phyloP scores from a whole-genome alignment of 2,329 filamentous ascomycete genomes.

The Coleophoma eucalyptorum region DNA sequence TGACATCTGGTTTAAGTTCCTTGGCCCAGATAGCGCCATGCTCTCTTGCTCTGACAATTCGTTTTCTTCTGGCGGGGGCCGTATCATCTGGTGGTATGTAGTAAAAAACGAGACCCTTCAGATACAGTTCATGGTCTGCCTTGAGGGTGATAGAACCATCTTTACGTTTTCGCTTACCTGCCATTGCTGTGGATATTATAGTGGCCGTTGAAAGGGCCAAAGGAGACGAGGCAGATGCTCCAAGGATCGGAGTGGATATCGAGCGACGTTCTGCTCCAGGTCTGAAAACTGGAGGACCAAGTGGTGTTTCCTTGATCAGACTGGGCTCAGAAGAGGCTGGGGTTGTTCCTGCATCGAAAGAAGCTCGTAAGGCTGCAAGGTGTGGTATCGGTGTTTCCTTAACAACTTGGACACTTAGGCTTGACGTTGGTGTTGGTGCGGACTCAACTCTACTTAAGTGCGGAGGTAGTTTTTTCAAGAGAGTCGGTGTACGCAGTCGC shows the following conservation, averaged over 20 bases:
- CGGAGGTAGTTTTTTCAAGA: conserved; percentile 14
- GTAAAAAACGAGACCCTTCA: conserved; percentile 60
- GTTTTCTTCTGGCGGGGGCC: conserved; percentile 59
- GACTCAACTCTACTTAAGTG: conserved; percentile 16
- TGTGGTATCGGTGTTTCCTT: conserved; percentile 10
- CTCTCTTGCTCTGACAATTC: conserved; percentile 72
- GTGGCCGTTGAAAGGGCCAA: conserved; percentile 7
- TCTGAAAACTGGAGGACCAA: conserved; percentile 1
- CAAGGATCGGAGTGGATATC: conserved; percentile 18
- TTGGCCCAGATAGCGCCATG: conserved; percentile 72
- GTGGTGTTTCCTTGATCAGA: conserved; percentile 6
- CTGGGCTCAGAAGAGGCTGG: conserved; percentile 6
- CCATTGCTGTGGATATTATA: conserved; percentile 16
- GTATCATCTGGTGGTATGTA: conserved; percentile 82
- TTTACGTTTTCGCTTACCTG: conserved; percentile 13
- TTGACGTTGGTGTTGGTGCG: conserved; percentile 11
- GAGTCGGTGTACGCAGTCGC: conserved; percentile 15
- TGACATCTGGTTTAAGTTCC: conserved; percentile 52
- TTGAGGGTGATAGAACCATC: conserved; percentile 36
- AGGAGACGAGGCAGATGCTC: conserved; percentile 17
- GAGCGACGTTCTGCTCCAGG: conserved; percentile 10
- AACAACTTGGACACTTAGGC: conserved; percentile 1
- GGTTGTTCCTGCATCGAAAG: conserved; percentile 3
- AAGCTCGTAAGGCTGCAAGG: conserved; percentile 16
- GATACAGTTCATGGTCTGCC: conserved; percentile 52